Conservation (phyloP, 371 early-diverging fungal genomes). For the Lichtheimia ramosa region DNA sequence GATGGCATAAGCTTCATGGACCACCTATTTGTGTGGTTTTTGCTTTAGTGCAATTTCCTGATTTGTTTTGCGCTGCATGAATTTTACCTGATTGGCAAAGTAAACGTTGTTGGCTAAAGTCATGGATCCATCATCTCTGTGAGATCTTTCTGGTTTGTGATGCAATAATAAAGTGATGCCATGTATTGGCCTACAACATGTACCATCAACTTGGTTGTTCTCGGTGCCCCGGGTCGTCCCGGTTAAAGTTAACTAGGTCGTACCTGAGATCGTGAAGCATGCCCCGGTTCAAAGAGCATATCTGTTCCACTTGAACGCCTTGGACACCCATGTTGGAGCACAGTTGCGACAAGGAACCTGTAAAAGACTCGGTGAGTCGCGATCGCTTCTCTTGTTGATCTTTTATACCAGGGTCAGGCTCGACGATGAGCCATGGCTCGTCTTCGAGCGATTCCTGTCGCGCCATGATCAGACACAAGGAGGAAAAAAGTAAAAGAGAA, state of each 20-base stretch:
- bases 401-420: conserved; percentile 17
- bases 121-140: conserved; percentile 17
- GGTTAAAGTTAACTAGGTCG: conserved; percentile 2
- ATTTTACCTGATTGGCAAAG: conserved; percentile 44
- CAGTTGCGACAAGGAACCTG: conserved; percentile 24
- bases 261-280: conserved; percentile 20
- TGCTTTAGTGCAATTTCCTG: background rate
- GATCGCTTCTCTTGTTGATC: background rate
- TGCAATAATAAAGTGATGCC: conserved; percentile 36
- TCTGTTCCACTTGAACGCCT: conserved; percentile 34
- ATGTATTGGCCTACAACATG: conserved; percentile 26
- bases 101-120: conserved; percentile 17
- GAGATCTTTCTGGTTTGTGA: conserved; percentile 17
- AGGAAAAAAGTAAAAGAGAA: conserved; percentile 3
- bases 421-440: conserved; percentile 22
- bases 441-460: conserved; percentile 15
- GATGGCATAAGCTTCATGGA: conserved; percentile 43
- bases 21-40: conserved; percentile 11
- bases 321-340: conserved; percentile 24
- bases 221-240: background rate
- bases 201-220: background rate
- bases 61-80: conserved; percentile 6
- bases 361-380: conserved; percentile 4
- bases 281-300: conserved; percentile 23
- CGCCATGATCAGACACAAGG: conserved; percentile 11